These are phyloP conservation scores for Capsella rubella DNA, from an alignment of 441 rosid genomes.

Conservation along the genomic window DNA sequence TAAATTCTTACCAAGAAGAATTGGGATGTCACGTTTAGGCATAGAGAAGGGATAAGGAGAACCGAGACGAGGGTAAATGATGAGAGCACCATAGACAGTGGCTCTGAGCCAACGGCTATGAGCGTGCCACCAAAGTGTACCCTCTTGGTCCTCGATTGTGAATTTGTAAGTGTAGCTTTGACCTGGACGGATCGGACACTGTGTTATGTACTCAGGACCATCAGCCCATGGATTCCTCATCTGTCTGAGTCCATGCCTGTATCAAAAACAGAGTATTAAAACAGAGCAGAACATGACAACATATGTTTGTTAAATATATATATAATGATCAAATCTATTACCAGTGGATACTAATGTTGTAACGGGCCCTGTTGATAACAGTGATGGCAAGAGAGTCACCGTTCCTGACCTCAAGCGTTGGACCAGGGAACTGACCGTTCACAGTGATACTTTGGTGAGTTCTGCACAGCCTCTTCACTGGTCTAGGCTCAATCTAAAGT, in stretches of 20 bases:
- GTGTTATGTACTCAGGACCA: constrained; percentile 76
- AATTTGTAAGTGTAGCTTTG: constrained; percentile 64
- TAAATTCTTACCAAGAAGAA: constrained; percentile 63
- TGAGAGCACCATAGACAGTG: constrained; percentile 77
- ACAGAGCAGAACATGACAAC: constrained; percentile 26
- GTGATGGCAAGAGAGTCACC: constrained; percentile 70
- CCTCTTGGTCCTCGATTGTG: constrained; percentile 61
- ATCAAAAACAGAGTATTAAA: constrained; percentile 8
- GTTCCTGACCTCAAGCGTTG: constrained; percentile 67
- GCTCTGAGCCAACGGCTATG: constrained; percentile 80
- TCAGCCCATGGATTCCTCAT: constrained; percentile 81
- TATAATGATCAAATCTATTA: too few species aligned
- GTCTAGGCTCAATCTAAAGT: constrained; percentile 69
- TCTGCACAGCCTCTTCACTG: constrained; percentile 94
- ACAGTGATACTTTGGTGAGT: constrained; percentile 67
- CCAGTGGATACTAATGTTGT: constrained; percentile 72
- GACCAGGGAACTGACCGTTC: constrained; percentile 82
- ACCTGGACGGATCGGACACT: constrained; percentile 77
- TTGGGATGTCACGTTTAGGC: constrained; percentile 71
- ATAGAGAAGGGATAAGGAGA: constrained; percentile 63
- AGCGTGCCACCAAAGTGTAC: constrained; percentile 87
- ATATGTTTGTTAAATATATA: too few species aligned
- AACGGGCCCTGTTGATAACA: constrained; percentile 63
- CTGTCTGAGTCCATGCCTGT: constrained; percentile 70
- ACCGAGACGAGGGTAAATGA: constrained; percentile 62